Conservation (phyloP, 345 rosid genomes). For the Hibiscus tridactylites region DNA sequence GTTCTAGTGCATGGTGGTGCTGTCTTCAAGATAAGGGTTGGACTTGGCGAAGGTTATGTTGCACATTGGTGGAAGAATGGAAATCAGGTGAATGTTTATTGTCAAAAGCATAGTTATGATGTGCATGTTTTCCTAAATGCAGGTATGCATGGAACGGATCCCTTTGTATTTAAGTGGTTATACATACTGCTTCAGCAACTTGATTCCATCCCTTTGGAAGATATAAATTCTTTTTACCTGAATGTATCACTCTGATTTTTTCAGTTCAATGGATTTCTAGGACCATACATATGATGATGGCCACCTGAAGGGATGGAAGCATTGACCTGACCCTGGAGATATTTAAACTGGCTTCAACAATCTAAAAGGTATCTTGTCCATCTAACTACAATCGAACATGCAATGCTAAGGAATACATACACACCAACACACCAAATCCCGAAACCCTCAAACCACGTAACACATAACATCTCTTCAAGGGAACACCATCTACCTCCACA, state of each 20-base stretch:
- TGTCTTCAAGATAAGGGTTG: slow-evolving; percentile 57
- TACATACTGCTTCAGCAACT: not conserved
- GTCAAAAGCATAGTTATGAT: not conserved
- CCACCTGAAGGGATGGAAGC: slow-evolving; percentile 61
- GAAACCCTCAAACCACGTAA: no score
- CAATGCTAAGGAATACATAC: no score
- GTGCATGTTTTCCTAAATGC: not conserved
- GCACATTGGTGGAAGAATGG: slow-evolving; percentile 73
- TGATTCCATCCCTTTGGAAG: not conserved
- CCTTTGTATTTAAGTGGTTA: not conserved
- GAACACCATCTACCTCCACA: no score
- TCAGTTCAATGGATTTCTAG: slow-evolving; percentile 81
- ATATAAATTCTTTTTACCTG: not conserved
- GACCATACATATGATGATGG: slow-evolving; percentile 71
- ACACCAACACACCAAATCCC: no score
- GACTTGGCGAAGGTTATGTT: slow-evolving; percentile 44
- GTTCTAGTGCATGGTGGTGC: slow-evolving; percentile 58
- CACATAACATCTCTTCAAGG: no score
- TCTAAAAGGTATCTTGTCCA: slow-evolving; percentile 2
- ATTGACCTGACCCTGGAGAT: slow-evolving; percentile 15
- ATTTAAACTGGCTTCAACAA: not conserved
- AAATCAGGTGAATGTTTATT: slow-evolving; percentile 34
- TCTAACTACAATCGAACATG: not conserved
- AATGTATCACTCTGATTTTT: slow-evolving; percentile 5
- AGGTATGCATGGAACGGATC: not conserved